Evolutionary conservation across 2,329 filamentous ascomycete species (phyloP).

Genomic region (Hirsutella thompsonii): DNA sequence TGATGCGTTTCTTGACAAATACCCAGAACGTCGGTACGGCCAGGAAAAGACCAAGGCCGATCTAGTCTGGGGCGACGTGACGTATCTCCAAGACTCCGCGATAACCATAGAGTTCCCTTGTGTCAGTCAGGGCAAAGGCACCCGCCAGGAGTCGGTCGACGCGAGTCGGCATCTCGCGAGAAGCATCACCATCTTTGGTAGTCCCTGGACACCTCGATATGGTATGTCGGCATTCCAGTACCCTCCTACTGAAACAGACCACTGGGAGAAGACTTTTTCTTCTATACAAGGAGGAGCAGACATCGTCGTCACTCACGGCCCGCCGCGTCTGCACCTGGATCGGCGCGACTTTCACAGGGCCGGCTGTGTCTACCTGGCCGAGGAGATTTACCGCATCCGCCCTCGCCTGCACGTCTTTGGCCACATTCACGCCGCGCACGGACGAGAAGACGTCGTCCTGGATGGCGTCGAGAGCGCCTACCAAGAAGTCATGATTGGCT

Average conservation of each 20-base stretch:
- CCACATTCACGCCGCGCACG: conserved; percentile 20
- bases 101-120: conserved; percentile 10
- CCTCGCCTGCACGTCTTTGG: conserved; percentile 24
- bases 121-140: conserved; percentile 3
- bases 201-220: conserved; percentile 16
- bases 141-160: too few relatives aligned
- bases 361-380: conserved; percentile 17
- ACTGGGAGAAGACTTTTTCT: background rate
- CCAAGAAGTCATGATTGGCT: background rate
- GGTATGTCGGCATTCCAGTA: conserved; percentile 30
- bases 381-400: conserved; percentile 16
- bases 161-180: conserved; percentile 7
- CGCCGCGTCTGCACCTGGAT: conserved; percentile 22
- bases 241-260: conserved; percentile 8
- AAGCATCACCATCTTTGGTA: conserved; percentile 18
- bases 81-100: conserved; percentile 18
- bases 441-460: background rate
- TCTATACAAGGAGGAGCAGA: conserved; percentile 9
- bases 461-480: background rate
- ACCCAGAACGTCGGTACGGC: background rate
- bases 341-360: conserved; percentile 8
- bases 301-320: conserved; percentile 25
- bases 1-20: conserved; percentile 1
- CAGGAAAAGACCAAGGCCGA: background rate
- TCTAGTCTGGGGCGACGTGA: conserved; percentile 18